A percentile compares a stretch with the other conserved stretches of the same genome.
These are phyloP conservation scores for Pseudozyma hubeiensis DNA, from an alignment of 1,284 basidiomycete species.

Conservation along the genomic window DNA sequence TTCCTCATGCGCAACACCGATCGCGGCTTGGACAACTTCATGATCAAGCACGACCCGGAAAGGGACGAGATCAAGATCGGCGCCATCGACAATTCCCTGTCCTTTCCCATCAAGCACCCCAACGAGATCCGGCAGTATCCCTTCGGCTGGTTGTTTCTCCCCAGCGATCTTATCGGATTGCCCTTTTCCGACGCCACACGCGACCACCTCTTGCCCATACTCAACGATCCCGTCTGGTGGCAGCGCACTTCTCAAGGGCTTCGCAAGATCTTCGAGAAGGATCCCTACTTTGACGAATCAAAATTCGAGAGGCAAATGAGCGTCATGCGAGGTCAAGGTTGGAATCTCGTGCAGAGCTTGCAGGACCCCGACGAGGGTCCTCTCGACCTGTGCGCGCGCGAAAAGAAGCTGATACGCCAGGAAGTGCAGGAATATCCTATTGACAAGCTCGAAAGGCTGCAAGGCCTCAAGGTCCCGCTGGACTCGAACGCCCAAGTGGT, in stretches of 20 bases:
- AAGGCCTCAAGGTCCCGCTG: slow-evolving; percentile 23
- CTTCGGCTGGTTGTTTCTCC: slow-evolving; percentile 86
- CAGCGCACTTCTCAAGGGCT: slow-evolving; percentile 83
- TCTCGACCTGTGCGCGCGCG: slow-evolving; percentile 64
- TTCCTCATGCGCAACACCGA: slow-evolving; percentile 87
- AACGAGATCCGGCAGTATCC: slow-evolving; percentile 89
- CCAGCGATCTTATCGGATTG: slow-evolving; percentile 79
- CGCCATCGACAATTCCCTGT: slow-evolving; percentile 91
- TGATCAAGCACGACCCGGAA: slow-evolving; percentile 74
- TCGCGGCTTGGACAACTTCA: slow-evolving; percentile 70
- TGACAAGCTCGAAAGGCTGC: slow-evolving; percentile 19
- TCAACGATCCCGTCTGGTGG: slow-evolving; percentile 90
- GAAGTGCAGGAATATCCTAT: slow-evolving; percentile 21
- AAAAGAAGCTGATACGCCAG: slow-evolving; percentile 61
- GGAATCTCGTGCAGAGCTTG: slow-evolving; percentile 86
- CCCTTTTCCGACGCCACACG: slow-evolving; percentile 82
- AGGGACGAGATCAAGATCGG: slow-evolving; percentile 78
- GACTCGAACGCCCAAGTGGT: slow-evolving; percentile 13
- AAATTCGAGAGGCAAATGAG: slow-evolving; percentile 80
- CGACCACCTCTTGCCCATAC: slow-evolving; percentile 81
- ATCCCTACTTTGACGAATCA: slow-evolving; percentile 74
- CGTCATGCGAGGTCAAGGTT: slow-evolving; percentile 90
- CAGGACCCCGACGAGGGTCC: slow-evolving; percentile 76
- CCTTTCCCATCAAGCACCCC: slow-evolving; percentile 80
- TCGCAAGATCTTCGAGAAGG: slow-evolving; percentile 80